Evolutionary conservation across 2,329 filamentous ascomycete species (phyloP).

Genomic region (Trichoderma arundinaceum): DNA sequence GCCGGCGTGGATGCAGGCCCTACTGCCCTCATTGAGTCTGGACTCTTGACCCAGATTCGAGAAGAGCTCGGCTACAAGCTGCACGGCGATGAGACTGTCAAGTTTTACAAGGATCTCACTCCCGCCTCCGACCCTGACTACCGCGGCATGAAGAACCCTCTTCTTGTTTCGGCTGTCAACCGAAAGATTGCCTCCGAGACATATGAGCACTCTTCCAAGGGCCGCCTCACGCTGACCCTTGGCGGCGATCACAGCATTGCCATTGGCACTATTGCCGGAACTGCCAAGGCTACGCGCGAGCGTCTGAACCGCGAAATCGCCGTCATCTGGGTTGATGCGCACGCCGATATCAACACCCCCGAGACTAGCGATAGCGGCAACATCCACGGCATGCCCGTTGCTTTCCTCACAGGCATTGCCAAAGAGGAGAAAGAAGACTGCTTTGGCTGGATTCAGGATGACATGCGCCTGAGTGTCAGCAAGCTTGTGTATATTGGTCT

Average conservation of each 20-base stretch:
- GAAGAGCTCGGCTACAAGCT: slow-evolving; percentile 89
- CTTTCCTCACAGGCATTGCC: slow-evolving; percentile 86
- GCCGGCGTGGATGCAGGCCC: slow-evolving; percentile 90
- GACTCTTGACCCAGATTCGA: slow-evolving; percentile 81
- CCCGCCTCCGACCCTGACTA: slow-evolving; percentile 76
- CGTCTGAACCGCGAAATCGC: slow-evolving; percentile 81
- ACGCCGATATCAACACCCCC: slow-evolving; percentile 96
- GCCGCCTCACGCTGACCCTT: slow-evolving; percentile 87
- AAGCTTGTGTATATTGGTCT: slow-evolving; percentile 98
- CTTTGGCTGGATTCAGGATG: slow-evolving; percentile 87
- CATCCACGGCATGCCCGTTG: slow-evolving; percentile 96
- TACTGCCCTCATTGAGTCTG: slow-evolving; percentile 84
- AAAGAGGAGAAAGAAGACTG: slow-evolving; percentile 75
- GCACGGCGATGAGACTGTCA: slow-evolving; percentile 80
- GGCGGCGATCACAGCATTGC: slow-evolving; percentile 97
- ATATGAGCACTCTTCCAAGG: slow-evolving; percentile 81
- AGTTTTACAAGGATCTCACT: slow-evolving; percentile 78
- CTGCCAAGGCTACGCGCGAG: slow-evolving; percentile 84
- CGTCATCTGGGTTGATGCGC: slow-evolving; percentile 98
- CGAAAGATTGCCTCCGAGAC: slow-evolving; percentile 80
- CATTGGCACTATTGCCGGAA: slow-evolving; percentile 89
- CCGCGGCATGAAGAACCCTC: slow-evolving; percentile 94
- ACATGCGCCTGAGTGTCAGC: slow-evolving; percentile 70
- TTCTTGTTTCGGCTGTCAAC: slow-evolving; percentile 84
- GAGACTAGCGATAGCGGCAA: slow-evolving; percentile 90